These are phyloP conservation scores for Trichoderma asperelloides DNA, from an alignment of 495 filamentous ascomycete genomes.

Conservation along the genomic window DNA sequence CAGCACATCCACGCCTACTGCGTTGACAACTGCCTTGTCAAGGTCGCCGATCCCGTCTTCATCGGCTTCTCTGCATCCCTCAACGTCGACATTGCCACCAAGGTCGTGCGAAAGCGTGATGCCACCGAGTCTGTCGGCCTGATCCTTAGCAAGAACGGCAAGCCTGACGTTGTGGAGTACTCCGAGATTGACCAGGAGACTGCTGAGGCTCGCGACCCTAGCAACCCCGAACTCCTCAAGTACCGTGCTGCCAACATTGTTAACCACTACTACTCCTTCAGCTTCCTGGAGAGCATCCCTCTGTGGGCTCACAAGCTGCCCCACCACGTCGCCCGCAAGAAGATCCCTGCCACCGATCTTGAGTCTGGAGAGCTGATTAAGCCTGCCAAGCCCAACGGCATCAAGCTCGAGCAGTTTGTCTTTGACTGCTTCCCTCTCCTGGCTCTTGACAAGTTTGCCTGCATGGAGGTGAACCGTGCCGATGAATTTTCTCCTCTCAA, in stretches of 20 bases:
- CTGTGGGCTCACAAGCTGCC: slow-evolving; percentile 77
- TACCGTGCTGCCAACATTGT: slow-evolving; percentile 99
- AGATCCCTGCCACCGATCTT: slow-evolving; percentile 81
- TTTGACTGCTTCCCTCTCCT: slow-evolving; percentile 97
- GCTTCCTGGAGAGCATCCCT: slow-evolving; percentile 85
- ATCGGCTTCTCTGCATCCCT: slow-evolving; percentile 86
- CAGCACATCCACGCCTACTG: slow-evolving; percentile 96
- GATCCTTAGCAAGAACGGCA: slow-evolving; percentile 89
- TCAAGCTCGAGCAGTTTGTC: slow-evolving; percentile 98
- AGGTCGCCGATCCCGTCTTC: slow-evolving; percentile 92
- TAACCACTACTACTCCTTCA: slow-evolving; percentile 98
- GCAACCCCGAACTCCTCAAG: slow-evolving; percentile 74
- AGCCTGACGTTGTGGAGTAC: slow-evolving; percentile 97
- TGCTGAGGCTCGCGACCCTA: slow-evolving; percentile 79
- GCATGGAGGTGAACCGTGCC: slow-evolving; percentile 89
- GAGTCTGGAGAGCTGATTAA: slow-evolving; percentile 72
- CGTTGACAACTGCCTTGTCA: slow-evolving; percentile 98
- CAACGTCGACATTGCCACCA: slow-evolving; percentile 92
- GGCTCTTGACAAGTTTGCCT: slow-evolving; percentile 80
- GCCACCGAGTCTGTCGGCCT: slow-evolving; percentile 95
- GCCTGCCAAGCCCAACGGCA: slow-evolving; percentile 88
- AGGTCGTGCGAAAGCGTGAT: slow-evolving; percentile 96
- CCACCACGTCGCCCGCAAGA: slow-evolving; percentile 95
- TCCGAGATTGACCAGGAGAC: slow-evolving; percentile 87
- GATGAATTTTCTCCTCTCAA: slow-evolving; percentile 98